Percentiles rank a stretch among this genome's conserved stretches.
Evolutionary conservation across 163 green algal species (phyloP).

Genomic region (Smithsoniella earleae): DNA sequence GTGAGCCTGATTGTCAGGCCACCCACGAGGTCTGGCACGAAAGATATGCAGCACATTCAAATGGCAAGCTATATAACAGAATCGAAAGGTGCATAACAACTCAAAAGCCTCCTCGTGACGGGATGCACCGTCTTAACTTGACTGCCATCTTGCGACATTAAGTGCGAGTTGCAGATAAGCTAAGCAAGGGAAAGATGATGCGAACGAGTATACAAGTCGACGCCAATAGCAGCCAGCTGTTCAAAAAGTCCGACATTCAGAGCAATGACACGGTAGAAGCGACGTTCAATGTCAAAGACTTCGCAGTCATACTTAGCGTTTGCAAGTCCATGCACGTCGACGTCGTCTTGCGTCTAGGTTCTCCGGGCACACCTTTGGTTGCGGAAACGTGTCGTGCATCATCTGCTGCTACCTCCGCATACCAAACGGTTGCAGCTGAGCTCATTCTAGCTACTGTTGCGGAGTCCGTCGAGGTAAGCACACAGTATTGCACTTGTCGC

Average conservation of each 20-base stretch:
- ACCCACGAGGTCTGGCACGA: background rate
- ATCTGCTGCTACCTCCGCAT: background rate
- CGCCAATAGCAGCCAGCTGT: background rate
- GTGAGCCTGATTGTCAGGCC: background rate
- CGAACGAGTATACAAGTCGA: constrained; percentile 16
- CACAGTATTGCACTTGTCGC: background rate
- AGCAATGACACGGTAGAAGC: constrained; percentile 18
- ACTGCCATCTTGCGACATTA: too few species aligned
- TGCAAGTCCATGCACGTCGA: constrained; percentile 20
- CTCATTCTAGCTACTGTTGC: constrained; percentile 13
- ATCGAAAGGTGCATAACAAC: constrained; percentile 20
- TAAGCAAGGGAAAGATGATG: background rate
- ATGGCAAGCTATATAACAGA: background rate
- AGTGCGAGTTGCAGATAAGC: constrained; percentile 27
- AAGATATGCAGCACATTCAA: constrained; percentile 14
- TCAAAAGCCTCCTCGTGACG: too few species aligned
- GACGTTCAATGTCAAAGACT: constrained; percentile 29
- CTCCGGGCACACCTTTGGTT: background rate
- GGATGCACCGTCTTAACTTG: too few species aligned
- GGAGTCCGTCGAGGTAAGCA: constrained; percentile 20
- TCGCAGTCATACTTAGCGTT: constrained; percentile 1
- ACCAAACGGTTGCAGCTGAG: background rate
- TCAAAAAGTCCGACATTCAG: background rate
- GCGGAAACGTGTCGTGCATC: background rate
- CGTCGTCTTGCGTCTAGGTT: background rate